Evolutionary conservation across 78 protist genomes (phyloP), one percentile per base, ranked within the genome.

Genomic region (Tieghemostelium lacteum): DNA sequence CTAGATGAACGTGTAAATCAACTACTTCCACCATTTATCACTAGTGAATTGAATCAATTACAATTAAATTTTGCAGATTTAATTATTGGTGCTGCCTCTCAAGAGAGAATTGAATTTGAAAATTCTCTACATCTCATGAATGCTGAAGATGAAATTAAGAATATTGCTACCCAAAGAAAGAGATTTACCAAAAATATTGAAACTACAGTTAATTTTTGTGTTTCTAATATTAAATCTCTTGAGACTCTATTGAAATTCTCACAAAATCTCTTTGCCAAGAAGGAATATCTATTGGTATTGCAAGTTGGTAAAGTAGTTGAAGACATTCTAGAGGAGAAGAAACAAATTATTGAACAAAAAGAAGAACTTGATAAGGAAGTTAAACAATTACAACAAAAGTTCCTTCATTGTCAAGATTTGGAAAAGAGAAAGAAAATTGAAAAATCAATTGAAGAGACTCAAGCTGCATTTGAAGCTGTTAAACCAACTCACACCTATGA

Each of bases 261-360:
- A 1, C 12, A 83, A 24, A 60, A 66, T 29, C 33, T 83, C 34
- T 83, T 39, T n/a, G 0, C 0, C 3, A 83, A 83, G 63, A 83
- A 83, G 31, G 91, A 83, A 70, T 70, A 69, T 33, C 5, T 19
- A 0, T 49, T 83, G 24, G 91, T 83, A 2, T 55, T 83, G 34
- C 77, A 83, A 60, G 91, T 83, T 20, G 91, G 91, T 69, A 19
- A 16, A 19, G 42, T 60, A 3, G 42, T 83, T 31, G 91, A 83
- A 45, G 57, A 42, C 1, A 58, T 57, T 1, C 49, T 83, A 14
- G 78, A 83, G 8, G 36, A 58, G 20, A 69, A 83, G 45, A 66
- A 36, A 20, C 20, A 40, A 2, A 28, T 70, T 8, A 36, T 83
- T 28, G 91, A 83, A 33, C 26, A 58, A 17, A 83, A 83, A 73